These are phyloP conservation scores for Pythium scleroteichum DNA, from an alignment of 352 stramenopile species.

Conservation along the genomic window DNA sequence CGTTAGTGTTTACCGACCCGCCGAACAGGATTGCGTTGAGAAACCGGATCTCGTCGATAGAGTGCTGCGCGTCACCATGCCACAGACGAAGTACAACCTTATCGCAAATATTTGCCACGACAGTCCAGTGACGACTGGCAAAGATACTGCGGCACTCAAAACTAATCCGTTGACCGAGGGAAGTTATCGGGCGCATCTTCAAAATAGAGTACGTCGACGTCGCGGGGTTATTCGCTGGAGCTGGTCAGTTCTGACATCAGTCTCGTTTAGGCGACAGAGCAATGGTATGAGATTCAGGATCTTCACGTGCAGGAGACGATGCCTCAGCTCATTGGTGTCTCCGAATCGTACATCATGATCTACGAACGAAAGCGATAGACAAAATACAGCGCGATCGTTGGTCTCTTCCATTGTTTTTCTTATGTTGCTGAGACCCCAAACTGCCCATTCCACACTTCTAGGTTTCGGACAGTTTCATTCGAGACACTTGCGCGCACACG, in stretches of 20 bases:
- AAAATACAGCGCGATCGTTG: background rate
- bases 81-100: constrained; percentile 96
- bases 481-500: constrained; percentile 78
- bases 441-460: constrained; percentile 68
- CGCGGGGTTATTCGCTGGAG: background rate
- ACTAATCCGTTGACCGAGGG: constrained; percentile 95
- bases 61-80: constrained; percentile 44
- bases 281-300: constrained; percentile 99
- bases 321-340: constrained; percentile 97
- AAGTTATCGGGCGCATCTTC: constrained; percentile 96
- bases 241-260: constrained; percentile 2
- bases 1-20: too few species aligned
- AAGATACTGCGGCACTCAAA: constrained; percentile 79
- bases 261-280: constrained; percentile 76
- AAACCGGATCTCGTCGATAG: constrained; percentile 77
- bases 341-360: constrained; percentile 92
- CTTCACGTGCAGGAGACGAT: constrained; percentile 97
- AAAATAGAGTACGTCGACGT: constrained; percentile 78
- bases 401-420: too few species aligned
- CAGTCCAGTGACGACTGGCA: constrained; percentile 90
- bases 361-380: constrained; percentile 82
- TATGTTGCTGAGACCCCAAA: constrained; percentile 61
- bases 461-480: constrained; percentile 43
- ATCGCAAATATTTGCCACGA: constrained; percentile 98
- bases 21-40: constrained; percentile 82